Evolutionary conservation across 2,329 filamentous ascomycete genomes (phyloP).

Genomic region (Venturia carpophila): DNA sequence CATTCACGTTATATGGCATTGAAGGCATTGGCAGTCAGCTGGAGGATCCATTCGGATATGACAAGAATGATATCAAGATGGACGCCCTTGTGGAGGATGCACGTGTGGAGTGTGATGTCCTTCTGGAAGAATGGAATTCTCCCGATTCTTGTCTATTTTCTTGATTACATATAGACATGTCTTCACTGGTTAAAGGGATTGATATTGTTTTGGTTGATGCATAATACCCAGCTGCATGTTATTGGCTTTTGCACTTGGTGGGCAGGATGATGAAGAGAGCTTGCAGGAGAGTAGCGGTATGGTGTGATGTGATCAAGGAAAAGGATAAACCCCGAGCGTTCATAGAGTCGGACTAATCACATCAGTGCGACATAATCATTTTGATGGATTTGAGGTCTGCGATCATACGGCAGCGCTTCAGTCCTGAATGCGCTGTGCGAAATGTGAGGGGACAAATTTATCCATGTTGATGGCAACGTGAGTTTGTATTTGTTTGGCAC

Average conservation of each 20-base stretch:
- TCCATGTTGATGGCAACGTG: too few species aligned
- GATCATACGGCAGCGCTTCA: too few species aligned
- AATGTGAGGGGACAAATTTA: too few species aligned
- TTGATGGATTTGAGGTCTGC: too few species aligned
- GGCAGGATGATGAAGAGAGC: background rate
- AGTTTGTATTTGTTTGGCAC: too few species aligned
- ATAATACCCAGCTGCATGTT: background rate
- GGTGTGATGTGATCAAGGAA: background rate
- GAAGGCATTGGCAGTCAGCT: constrained; percentile 56
- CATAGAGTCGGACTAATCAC: too few species aligned
- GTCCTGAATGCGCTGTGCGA: too few species aligned
- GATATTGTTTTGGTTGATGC: background rate
- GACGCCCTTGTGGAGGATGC: constrained; percentile 57
- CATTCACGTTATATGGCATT: constrained; percentile 57
- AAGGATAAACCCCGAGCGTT: background rate
- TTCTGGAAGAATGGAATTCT: constrained; percentile 51
- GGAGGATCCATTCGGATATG: constrained; percentile 59
- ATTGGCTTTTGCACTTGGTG: background rate
- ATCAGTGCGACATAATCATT: too few species aligned
- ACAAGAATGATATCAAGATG: constrained; percentile 60
- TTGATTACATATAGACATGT: background rate
- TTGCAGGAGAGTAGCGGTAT: background rate
- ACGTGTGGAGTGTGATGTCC: constrained; percentile 48
- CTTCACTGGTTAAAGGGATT: background rate
- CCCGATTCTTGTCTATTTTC: constrained; percentile 6